phyloP scores from a whole-genome alignment of 2,329 filamentous ascomycete genomes.

The Boeremia lycopersici region DNA sequence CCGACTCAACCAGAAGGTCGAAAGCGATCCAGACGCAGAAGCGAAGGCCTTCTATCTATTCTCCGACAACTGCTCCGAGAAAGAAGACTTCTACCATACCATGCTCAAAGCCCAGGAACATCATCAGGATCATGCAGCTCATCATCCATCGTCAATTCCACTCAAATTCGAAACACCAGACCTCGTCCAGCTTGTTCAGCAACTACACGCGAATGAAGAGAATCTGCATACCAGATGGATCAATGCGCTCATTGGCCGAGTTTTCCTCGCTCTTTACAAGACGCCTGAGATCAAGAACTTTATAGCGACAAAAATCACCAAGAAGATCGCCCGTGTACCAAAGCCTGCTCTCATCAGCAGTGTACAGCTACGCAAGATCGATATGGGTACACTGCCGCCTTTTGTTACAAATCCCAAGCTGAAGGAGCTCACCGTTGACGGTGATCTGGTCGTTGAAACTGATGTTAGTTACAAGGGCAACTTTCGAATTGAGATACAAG shows the following conservation, averaged over 20 bases:
- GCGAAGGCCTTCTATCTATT: constrained; percentile 93
- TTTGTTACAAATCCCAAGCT: constrained; percentile 87
- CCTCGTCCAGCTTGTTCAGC: constrained; percentile 87
- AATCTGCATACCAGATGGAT: constrained; percentile 90
- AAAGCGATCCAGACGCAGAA: constrained; percentile 60
- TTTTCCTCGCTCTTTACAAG: constrained; percentile 88
- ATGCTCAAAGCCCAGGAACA: constrained; percentile 83
- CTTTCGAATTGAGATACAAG: constrained; percentile 86
- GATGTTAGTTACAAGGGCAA: constrained; percentile 90
- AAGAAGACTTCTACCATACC: constrained; percentile 98
- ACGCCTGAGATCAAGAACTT: constrained; percentile 80
- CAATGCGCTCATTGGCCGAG: constrained; percentile 84
- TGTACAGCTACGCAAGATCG: constrained; percentile 80
- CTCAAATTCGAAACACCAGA: constrained; percentile 82
- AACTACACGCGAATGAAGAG: constrained; percentile 88
- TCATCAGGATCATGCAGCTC: constrained; percentile 58
- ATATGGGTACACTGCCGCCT: constrained; percentile 85
- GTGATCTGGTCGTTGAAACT: constrained; percentile 84
- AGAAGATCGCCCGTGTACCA: constrained; percentile 94
- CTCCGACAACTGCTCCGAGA: constrained; percentile 92
- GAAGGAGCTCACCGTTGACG: constrained; percentile 88
- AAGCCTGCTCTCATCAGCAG: constrained; percentile 88
- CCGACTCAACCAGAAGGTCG: constrained; percentile 71
- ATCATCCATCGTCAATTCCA: constrained; percentile 67
- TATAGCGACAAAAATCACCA: constrained; percentile 84